Evolutionary conservation across 108 stramenopile species (phyloP).

Genomic region (Pseudonitzschia delicatissima): DNA sequence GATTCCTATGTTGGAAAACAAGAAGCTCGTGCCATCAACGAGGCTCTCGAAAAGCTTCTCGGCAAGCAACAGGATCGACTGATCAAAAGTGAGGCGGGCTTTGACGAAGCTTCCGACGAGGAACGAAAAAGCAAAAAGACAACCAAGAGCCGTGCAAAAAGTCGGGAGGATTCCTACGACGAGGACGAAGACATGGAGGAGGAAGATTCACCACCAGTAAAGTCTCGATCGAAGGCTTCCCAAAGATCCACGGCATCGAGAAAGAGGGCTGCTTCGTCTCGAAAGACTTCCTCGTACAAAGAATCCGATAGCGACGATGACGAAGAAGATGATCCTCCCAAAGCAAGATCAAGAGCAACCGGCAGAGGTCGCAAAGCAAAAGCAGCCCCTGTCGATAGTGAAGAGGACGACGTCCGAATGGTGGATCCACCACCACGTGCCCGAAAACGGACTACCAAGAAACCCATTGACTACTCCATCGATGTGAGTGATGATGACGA

Average conservation of each 20-base stretch:
- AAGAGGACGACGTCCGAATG: conserved; percentile 33
- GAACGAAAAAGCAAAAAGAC: conserved; percentile 24
- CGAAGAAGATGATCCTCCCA: background rate
- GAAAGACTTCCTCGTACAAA: background rate
- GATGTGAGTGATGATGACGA: conserved; percentile 16
- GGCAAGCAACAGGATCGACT: conserved; percentile 45
- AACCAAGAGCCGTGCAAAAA: background rate
- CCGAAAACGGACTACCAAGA: conserved; percentile 10
- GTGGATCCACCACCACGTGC: conserved; percentile 14
- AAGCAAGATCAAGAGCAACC: background rate
- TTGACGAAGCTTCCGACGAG: background rate
- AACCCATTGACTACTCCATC: conserved; percentile 1
- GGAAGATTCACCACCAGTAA: conserved; percentile 1
- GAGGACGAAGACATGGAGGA: background rate
- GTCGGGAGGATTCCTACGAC: conserved; percentile 12
- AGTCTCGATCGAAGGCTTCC: background rate
- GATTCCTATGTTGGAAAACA: conserved; percentile 89
- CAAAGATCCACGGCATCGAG: background rate
- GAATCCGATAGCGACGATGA: conserved; percentile 12
- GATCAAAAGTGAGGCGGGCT: conserved; percentile 20
- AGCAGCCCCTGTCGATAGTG: conserved; percentile 14
- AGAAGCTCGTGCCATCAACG: conserved; percentile 55
- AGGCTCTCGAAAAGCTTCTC: conserved; percentile 49
- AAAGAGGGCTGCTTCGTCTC: background rate
- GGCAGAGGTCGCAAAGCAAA: conserved; percentile 10